Percentiles rank a stretch among this genome's conserved stretches.
Conservation (phyloP, 176 grass and related monocot genomes). For the Oryza meyeriana region DNA sequence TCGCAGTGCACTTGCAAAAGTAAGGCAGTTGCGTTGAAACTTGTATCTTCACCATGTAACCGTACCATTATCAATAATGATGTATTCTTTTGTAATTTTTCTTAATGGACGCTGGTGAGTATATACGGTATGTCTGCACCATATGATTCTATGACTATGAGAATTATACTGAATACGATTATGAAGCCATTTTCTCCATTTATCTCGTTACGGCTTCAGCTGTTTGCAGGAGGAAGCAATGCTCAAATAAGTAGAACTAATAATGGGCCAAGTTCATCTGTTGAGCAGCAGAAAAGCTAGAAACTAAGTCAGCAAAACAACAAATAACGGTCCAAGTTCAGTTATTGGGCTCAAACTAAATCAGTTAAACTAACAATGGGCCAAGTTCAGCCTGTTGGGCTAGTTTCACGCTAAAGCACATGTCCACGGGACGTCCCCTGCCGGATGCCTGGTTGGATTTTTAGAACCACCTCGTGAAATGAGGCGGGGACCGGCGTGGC, state of each 20-base stretch:
- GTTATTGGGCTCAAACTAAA: not conserved
- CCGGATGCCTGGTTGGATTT: not conserved
- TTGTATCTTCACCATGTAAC: not conserved
- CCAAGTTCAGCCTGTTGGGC: not conserved
- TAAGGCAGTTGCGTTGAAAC: not conserved
- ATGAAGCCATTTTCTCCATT: not conserved
- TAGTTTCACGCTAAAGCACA: not conserved
- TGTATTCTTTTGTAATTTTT: not conserved
- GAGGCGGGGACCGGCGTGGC: fast-evolving
- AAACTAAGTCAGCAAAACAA: too few relatives aligned
- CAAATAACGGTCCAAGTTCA: not conserved
- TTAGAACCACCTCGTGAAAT: slow-evolving; percentile 29
- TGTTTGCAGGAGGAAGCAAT: not conserved
- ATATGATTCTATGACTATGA: not conserved
- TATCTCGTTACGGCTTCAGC: not conserved
- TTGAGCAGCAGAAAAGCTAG: too few relatives aligned
- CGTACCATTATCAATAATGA: not conserved
- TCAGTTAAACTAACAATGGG: not conserved
- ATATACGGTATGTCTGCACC: not conserved
- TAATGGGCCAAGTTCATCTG: too few relatives aligned
- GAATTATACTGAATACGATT: not conserved
- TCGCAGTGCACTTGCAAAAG: not conserved
- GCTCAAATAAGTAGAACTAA: not conserved
- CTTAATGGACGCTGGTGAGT: too few relatives aligned
- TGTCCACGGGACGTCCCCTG: not conserved